phyloP scores from a whole-genome alignment of 306 rosid genomes.

The Cucumis melo region DNA sequence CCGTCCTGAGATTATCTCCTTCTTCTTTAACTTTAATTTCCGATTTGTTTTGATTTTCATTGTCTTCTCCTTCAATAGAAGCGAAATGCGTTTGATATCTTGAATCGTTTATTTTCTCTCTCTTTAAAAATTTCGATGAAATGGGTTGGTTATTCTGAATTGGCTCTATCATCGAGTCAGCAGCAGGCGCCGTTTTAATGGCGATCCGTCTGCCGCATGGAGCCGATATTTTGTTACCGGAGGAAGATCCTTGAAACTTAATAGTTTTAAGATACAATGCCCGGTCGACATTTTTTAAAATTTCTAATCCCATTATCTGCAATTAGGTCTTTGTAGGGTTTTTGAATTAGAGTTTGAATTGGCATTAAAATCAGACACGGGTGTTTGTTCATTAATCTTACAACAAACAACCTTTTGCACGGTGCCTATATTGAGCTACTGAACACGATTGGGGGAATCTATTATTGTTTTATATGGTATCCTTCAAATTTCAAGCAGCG shows the following conservation, averaged over 20 bases:
- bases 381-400: conserved; percentile 38
- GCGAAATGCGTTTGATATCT: neutral
- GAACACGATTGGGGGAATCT: conserved; percentile 39
- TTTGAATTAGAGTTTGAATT: neutral
- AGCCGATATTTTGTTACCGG: conserved; percentile 41
- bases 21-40: neutral
- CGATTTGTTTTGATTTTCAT: neutral
- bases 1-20: neutral
- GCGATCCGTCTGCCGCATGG: conserved; percentile 73
- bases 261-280: conserved; percentile 46
- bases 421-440: conserved; percentile 23
- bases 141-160: neutral
- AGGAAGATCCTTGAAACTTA: conserved; percentile 50
- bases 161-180: conserved; percentile 60
- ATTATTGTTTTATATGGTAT: neutral
- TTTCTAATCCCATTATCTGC: neutral
- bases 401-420: conserved; percentile 68
- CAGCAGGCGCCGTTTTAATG: conserved; percentile 46
- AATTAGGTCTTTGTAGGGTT: neutral
- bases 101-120: neutral
- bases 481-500: conserved; percentile 39
- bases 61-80: neutral
- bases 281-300: neutral
- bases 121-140: neutral
- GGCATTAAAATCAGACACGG: conserved; percentile 65